phyloP scores from a whole-genome alignment of 768 basidiomycete genomes.

The Floccularia luteovirens region DNA sequence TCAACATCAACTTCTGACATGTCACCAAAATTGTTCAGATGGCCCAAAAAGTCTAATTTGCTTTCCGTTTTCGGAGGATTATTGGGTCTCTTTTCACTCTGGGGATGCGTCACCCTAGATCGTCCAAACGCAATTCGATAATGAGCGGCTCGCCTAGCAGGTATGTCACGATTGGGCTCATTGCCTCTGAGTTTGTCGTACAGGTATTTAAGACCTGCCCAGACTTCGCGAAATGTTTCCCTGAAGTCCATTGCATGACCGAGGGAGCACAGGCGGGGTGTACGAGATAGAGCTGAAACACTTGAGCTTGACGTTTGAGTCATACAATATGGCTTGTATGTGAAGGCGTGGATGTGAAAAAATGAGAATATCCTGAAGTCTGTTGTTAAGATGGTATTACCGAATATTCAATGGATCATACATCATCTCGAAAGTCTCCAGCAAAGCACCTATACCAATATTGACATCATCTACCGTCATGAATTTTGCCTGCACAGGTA shows the following conservation, averaged over 20 bases:
- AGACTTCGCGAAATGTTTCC: constrained; percentile 60
- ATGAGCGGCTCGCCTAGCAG: constrained; percentile 32
- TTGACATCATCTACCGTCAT: constrained; percentile 73
- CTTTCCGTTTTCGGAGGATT: no score
- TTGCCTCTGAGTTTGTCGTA: constrained; percentile 41
- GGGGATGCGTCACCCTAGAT: no score
- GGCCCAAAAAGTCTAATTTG: no score
- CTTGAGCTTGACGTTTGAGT: constrained; percentile 19
- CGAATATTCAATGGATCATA: constrained; percentile 20
- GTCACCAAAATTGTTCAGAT: no score
- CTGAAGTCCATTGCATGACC: constrained; percentile 62
- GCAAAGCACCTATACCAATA: constrained; percentile 59
- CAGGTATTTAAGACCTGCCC: constrained; percentile 52
- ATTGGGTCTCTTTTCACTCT: no score
- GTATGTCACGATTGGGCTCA: constrained; percentile 42
- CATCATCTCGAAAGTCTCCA: constrained; percentile 76
- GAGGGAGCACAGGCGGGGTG: constrained; percentile 50
- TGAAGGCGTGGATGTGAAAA: constrained; percentile 66
- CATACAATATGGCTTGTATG: constrained; percentile 54
- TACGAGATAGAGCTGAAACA: constrained; percentile 24
- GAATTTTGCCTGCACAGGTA: constrained; percentile 37
- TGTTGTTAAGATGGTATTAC: constrained; percentile 6
- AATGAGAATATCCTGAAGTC: constrained; percentile 50
- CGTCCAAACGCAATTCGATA: constrained; percentile 38
- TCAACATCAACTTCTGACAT: constrained; percentile 32